Evolutionary conservation across 805 yeast species (phyloP), one percentile per base, ranked within the genome.

Genomic region (Wickerhamomyces strasburgensis): DNA sequence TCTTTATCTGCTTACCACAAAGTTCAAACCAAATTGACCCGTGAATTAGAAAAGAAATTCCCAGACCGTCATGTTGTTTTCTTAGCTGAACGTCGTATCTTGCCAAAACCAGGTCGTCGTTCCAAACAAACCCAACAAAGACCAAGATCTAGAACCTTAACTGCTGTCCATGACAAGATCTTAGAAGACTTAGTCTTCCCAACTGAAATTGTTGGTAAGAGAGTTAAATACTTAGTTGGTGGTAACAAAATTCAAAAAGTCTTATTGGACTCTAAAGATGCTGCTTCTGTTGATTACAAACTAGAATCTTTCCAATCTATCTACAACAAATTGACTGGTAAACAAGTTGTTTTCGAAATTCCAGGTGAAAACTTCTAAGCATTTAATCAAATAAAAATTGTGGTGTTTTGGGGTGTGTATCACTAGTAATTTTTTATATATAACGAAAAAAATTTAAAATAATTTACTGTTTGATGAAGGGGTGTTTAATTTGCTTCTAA

Each of bases 41-140:
- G 98, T 77, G 98, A 90, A 80, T 84, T 90, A 70, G 98, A 90
- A 79, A 90, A 90, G 94, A 90, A 93, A 79, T 93, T 90, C 89
- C 94, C 97, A 69, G 98, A 90, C 81, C 86, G 95, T 72, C 97
- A 93, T 72, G 96, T 90, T 72, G 90, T 93, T 62, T 87, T 90
- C 87, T 82, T 90, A 68, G 98, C 97, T 67, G 98, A 90, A 80
- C 87, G 98, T 79, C 87, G 96, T 78, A 93, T 90, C 76, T 80
- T 93, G 68, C 96, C 98, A 76, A 90, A 87, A 81, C 97, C 98
- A 70, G 85, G 94, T 64, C 88, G 98, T 78, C 75, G 81, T 65
- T 78, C 96, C 48, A 86, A 88, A 80, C 85, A 82, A 72, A 73
- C 70, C 62, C 98, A 93, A 26, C 89, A 93, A 89, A 89, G 98